Base-by-base conservation (phyloP, 2,329 filamentous ascomycete species). In the Penicillium hordei region DNA sequence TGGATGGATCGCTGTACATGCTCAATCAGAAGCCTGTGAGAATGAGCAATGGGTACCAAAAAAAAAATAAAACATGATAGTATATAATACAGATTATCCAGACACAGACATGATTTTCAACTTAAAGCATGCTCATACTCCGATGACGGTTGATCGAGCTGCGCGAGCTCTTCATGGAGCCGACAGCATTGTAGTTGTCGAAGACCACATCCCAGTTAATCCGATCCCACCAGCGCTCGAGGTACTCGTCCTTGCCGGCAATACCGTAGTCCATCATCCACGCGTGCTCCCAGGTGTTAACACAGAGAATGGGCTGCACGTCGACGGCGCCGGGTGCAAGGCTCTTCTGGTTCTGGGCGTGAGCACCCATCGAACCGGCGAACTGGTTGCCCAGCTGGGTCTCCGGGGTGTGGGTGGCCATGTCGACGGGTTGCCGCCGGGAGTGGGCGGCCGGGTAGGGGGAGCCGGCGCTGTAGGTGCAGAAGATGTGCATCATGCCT, bases 251-350 rank as follows among this genome's bases (percentile, higher is more conserved):
- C 85, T 97, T 99, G 49, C 91, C 91, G 44, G 80, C 82, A 55
- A 87, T 75, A 5, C 88, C 88, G 75, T 90, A 97, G 74, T 97
- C 92, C 55, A 85, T 83, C 73, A 97, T 78, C 86, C 90, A 99
- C 9, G 89, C 88, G 77, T 97, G 94, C 80, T 97, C 89, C 94
- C 94, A 99, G 5, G 92, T 96, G 78, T 92, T 97, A 59, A 97
- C 83, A 73, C 93, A 97, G 67, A 99, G 79, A 60, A 97, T 81
- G 13, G 93, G 93, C 56, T 86, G 81, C 34, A 93, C 75, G 48
- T 89, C 72, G n/a, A 72, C 59, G 13, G 74, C 77, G 5, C 76
- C 75, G 33, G 73, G 75, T 4, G 76, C 76, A 48, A 76, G 62
- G 54, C 59, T 70, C 67, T 72, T 73, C 60, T 71, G 64, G 61